Conservation (phyloP, 2,329 filamentous ascomycete species). For the Raffaelea deltoideospora region DNA sequence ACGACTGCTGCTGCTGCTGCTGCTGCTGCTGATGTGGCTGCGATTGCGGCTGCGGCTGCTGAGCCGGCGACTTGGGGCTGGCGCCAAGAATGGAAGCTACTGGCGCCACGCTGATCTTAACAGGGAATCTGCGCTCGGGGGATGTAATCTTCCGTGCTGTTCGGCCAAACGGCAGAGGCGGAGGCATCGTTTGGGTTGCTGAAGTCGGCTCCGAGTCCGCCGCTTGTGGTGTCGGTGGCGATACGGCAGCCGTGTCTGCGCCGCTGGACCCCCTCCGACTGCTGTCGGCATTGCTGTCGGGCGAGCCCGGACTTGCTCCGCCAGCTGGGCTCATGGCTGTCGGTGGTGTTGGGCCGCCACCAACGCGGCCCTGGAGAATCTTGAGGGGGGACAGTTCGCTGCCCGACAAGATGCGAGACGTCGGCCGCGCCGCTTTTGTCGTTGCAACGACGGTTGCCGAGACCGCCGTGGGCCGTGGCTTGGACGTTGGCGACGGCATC, state of each 20-base stretch:
- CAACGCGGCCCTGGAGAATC: slow-evolving; percentile 25
- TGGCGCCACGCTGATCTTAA: slow-evolving; percentile 32
- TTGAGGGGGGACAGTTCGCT: slow-evolving; percentile 42
- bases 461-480: background rate
- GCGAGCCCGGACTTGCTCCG: slow-evolving; percentile 6
- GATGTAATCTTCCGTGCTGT: slow-evolving; percentile 31
- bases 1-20: slow-evolving; percentile 1
- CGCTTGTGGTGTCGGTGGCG: background rate
- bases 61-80: too few species aligned
- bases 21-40: slow-evolving; percentile 5
- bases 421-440: slow-evolving; percentile 17
- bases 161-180: slow-evolving; percentile 16
- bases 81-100: too few species aligned
- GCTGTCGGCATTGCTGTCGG: slow-evolving; percentile 7
- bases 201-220: slow-evolving; percentile 4
- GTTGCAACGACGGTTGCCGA: slow-evolving; percentile 1
- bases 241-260: slow-evolving; percentile 5
- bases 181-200: slow-evolving; percentile 14
- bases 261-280: background rate
- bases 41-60: slow-evolving; percentile 2
- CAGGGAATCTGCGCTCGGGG: slow-evolving; percentile 45
- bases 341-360: too few species aligned
- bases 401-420: slow-evolving; percentile 41
- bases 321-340: too few species aligned
- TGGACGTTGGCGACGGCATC: slow-evolving; percentile 12